These are phyloP conservation scores for Oryza meyeriana DNA, from an alignment of 176 grass and related monocot genomes.

Conservation along the genomic window DNA sequence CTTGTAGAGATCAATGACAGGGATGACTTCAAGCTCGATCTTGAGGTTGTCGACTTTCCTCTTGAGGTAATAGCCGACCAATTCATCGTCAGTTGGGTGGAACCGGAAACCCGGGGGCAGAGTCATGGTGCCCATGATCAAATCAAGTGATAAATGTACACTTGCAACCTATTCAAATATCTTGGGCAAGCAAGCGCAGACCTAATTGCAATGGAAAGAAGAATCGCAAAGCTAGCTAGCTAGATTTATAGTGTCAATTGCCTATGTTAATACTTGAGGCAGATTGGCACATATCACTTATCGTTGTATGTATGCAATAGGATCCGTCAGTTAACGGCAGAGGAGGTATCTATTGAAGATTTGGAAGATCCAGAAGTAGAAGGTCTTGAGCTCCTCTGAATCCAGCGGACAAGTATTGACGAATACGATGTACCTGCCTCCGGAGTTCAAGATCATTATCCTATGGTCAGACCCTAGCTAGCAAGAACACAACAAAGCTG, in stretches of 20 bases:
- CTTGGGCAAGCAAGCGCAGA: slow-evolving; percentile 20
- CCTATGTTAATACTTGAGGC: slow-evolving; percentile 43
- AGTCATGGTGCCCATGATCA: slow-evolving; percentile 44
- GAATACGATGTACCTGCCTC: slow-evolving; percentile 30
- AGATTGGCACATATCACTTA: neutral
- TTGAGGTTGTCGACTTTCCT: slow-evolving; percentile 79
- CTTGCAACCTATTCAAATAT: slow-evolving; percentile 37
- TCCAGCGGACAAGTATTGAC: slow-evolving; percentile 35
- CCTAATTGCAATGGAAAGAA: neutral
- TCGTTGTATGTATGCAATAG: neutral
- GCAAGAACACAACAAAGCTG: neutral
- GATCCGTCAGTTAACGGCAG: neutral
- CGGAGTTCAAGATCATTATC: slow-evolving; percentile 61
- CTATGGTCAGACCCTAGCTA: neutral
- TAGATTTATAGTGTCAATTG: neutral
- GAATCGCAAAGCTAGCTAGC: neutral
- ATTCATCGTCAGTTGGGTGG: slow-evolving; percentile 89
- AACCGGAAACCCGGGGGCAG: slow-evolving; percentile 95
- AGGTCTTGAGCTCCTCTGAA: slow-evolving; percentile 52
- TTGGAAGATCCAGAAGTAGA: slow-evolving; percentile 95
- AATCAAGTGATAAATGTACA: neutral
- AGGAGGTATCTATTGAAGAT: slow-evolving; percentile 53
- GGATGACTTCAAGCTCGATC: slow-evolving; percentile 93
- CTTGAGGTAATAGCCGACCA: slow-evolving; percentile 97
- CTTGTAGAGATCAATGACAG: slow-evolving; percentile 87